A percentile compares a stretch with the other conserved stretches of the same genome.
Evolutionary conservation across 306 rosid genomes (phyloP).

Genomic region (Casuarina glauca): DNA sequence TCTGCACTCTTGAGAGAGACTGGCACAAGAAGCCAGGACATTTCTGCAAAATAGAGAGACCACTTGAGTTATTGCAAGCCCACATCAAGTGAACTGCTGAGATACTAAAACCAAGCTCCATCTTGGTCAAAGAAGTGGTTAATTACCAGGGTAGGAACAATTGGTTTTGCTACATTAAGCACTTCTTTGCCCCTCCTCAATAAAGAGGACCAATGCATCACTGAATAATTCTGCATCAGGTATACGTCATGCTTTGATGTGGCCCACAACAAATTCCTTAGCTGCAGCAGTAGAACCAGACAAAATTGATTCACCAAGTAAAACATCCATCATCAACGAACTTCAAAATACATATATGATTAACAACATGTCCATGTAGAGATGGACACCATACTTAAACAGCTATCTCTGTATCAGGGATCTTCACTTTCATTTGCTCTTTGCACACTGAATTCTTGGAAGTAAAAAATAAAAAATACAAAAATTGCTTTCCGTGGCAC

Average conservation of each 20-base stretch:
- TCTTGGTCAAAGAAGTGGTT: constrained; percentile 13
- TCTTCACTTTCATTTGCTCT: not conserved
- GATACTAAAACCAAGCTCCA: not conserved
- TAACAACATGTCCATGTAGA: not conserved
- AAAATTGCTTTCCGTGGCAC: not conserved
- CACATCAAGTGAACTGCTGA: not conserved
- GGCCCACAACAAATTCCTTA: constrained; percentile 86
- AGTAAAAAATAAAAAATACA: not conserved
- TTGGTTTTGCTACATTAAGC: constrained; percentile 70
- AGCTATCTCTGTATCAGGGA: not conserved
- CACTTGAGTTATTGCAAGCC: not conserved
- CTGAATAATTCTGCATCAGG: constrained; percentile 89
- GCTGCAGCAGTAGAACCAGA: constrained; percentile 52
- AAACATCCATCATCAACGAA: not conserved
- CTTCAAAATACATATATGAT: not conserved
- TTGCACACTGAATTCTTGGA: not conserved
- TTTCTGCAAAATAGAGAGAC: constrained; percentile 40
- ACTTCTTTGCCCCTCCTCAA: constrained; percentile 74
- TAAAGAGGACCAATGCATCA: constrained; percentile 87
- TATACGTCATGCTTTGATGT: constrained; percentile 96
- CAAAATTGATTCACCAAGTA: constrained; percentile 31
- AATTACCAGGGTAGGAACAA: constrained; percentile 70
- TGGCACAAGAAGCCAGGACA: constrained; percentile 52
- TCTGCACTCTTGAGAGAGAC: constrained; percentile 79
- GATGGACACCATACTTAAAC: not conserved